Evolutionary conservation across 305 asterid genomes (phyloP), one percentile per base, ranked within the genome.

Genomic region (Fraxinus greggii): DNA sequence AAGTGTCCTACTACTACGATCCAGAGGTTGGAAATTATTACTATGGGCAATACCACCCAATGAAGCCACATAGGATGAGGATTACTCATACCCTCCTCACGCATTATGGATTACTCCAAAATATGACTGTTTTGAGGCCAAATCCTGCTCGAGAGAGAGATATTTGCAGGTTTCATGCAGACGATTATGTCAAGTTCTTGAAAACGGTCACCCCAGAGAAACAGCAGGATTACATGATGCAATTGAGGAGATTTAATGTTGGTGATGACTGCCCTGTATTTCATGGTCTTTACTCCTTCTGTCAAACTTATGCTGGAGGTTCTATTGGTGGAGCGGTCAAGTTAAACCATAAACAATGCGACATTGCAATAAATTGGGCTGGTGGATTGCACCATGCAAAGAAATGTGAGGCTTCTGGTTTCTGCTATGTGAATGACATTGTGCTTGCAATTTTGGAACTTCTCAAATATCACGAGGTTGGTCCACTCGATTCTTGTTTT

Each of bases 391-490:
- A 59, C 70, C 70, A 59, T 23, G 70, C 70, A 1, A 59, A 59
- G 70, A 59, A 59, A 59, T 19, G 28, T 5, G 69, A 59, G 70
- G 70, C 70, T 21, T 59, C 70, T 1, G 70, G 70, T 23, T 59
- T 59, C 29, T 59, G 70, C 70, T 59, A 59, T 59, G 70, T 59
- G 29, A 59, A 83, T 76, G 86, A 83, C n/a, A 83, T 83, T 17
- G 86, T 83, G 54, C 81, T 83, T 8, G 86, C 86, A 40, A 83
- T 83, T 75, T 38, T 83, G 78, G 86, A 83, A 79, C 86, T 83
- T 72, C 86, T 83, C 69, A 83, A 83, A 72, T 56, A 72, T 42
- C 86, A 83, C 7, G 83, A 83, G 83, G 86, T 83, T 75, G 31
- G 83, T 79, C 28, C 28, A 56, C 67, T 56, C 12, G n/a, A 54